Conservation (phyloP, 108 stramenopile genomes). For the Cyclostephanos tholiformis region DNA sequence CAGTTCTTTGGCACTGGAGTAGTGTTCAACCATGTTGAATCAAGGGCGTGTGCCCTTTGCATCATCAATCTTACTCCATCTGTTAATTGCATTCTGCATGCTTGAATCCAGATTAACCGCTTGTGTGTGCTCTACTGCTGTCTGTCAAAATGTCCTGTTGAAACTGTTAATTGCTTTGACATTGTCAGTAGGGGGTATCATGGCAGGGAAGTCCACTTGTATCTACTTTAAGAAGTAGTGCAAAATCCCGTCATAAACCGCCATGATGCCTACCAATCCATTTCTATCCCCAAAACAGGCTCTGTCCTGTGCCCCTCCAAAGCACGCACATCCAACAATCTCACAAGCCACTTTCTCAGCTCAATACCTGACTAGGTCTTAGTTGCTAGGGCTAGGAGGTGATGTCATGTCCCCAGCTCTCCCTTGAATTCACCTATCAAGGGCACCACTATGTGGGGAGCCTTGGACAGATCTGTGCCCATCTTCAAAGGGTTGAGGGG, state of each 20-base stretch:
- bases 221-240: background rate
- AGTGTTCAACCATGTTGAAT: background rate
- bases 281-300: background rate
- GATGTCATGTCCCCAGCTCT: slow-evolving; percentile 6
- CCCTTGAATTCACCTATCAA: background rate
- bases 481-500: background rate
- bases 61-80: background rate
- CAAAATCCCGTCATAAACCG: background rate
- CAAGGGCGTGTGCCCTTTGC: background rate
- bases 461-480: background rate
- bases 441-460: slow-evolving; percentile 1
- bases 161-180: background rate
- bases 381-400: slow-evolving; percentile 5
- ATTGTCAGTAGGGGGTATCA: background rate
- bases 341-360: slow-evolving; percentile 12
- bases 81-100: background rate
- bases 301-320: background rate
- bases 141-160: background rate
- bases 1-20: background rate
- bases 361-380: slow-evolving; percentile 3
- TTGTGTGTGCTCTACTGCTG: background rate
- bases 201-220: background rate
- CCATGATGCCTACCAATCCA: background rate
- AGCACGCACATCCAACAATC: background rate
- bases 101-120: background rate